phyloP scores from a whole-genome alignment of 139 green algal genomes.

The Chlorella vulgaris region DNA sequence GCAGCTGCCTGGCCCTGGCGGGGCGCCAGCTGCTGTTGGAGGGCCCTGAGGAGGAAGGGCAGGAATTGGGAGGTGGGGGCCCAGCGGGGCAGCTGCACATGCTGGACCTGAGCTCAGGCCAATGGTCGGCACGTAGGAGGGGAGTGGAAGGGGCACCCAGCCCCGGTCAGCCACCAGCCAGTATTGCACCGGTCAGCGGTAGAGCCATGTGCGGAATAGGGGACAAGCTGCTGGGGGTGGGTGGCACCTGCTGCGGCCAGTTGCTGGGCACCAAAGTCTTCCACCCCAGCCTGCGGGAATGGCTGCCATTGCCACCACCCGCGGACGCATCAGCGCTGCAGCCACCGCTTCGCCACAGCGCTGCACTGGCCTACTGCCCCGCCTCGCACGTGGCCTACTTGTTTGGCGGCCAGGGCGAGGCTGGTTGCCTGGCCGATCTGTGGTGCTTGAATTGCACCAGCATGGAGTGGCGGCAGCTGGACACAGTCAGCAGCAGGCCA shows the following conservation, averaged over 20 bases:
- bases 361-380: conserved; percentile 5
- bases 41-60: neutral
- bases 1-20: neutral
- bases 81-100: neutral
- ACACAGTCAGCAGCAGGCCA: conserved; percentile 40
- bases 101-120: neutral
- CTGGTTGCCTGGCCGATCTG: conserved; percentile 70
- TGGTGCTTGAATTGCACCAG: conserved; percentile 74
- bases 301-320: neutral
- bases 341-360: neutral
- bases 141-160: too few relatives aligned
- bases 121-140: neutral
- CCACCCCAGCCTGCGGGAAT: conserved; percentile 7
- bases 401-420: conserved; percentile 67
- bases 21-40: conserved; percentile 8
- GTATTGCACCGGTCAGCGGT: neutral
- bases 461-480: conserved; percentile 63
- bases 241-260: neutral
- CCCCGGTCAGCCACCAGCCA: too few relatives aligned
- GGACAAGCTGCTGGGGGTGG: conserved; percentile 17
- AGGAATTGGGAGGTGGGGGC: neutral
- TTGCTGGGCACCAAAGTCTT: conserved; percentile 17
- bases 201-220: conserved; percentile 1
- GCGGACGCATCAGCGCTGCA: neutral
- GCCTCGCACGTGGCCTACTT: conserved; percentile 50